Evolutionary conservation across 2,329 filamentous ascomycete species (phyloP).

Genomic region (Colletotrichum sp.): DNA sequence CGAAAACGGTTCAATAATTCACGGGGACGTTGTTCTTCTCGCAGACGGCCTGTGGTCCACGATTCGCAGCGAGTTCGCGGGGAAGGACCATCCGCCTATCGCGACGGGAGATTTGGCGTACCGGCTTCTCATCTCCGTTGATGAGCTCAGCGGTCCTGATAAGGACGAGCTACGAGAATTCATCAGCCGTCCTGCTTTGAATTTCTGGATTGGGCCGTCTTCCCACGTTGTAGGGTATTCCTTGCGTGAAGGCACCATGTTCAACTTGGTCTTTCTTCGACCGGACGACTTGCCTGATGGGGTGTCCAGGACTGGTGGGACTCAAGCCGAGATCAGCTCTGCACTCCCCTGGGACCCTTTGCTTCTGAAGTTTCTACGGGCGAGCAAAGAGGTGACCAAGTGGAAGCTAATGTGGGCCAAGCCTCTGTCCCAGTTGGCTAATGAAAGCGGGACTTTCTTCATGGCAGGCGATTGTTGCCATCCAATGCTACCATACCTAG

Average conservation of each 20-base stretch:
- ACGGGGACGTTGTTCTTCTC: slow-evolving; percentile 48
- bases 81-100: slow-evolving; percentile 45
- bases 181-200: slow-evolving; percentile 50
- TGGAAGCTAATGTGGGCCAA: slow-evolving; percentile 50
- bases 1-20: slow-evolving; percentile 34
- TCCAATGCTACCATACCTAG: slow-evolving; percentile 53
- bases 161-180: slow-evolving; percentile 42
- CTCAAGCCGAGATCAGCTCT: slow-evolving; percentile 41
- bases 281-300: background rate
- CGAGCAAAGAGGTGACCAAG: slow-evolving; percentile 44
- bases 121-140: slow-evolving; percentile 51
- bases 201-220: slow-evolving; percentile 59
- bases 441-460: slow-evolving; percentile 40
- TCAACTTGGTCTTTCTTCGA: slow-evolving; percentile 42
- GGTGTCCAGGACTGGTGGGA: slow-evolving; percentile 55
- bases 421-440: slow-evolving; percentile 42
- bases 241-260: slow-evolving; percentile 43
- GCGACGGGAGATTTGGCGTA: slow-evolving; percentile 62
- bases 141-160: slow-evolving; percentile 47
- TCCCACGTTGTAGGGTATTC: slow-evolving; percentile 54
- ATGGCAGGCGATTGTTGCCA: slow-evolving; percentile 50
- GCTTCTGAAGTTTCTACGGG: slow-evolving; percentile 34
- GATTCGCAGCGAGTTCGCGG: slow-evolving; percentile 48
- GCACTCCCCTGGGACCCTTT: slow-evolving; percentile 36
- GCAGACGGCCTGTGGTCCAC: slow-evolving; percentile 51